These are phyloP conservation scores for Mucor indicus DNA, from an alignment of 371 early-diverging fungal species.

Conservation along the genomic window DNA sequence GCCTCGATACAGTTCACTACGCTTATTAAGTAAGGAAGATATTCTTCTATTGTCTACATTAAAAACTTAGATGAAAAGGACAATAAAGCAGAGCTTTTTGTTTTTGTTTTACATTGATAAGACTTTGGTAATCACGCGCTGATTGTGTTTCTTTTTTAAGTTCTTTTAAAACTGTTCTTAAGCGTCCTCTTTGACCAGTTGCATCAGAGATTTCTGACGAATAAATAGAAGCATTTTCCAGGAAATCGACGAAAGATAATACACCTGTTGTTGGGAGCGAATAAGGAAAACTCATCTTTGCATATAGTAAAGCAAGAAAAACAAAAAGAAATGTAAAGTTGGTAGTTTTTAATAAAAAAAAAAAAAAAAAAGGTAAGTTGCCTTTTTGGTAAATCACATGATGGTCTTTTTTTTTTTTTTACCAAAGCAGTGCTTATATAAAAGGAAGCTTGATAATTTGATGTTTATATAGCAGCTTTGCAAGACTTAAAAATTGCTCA, in stretches of 20 bases:
- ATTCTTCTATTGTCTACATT: constrained; percentile 58
- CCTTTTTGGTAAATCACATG: neutral
- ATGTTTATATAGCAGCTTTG: constrained; percentile 38
- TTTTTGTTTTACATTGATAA: constrained; percentile 34
- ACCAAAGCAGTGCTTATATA: neutral
- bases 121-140: constrained; percentile 49
- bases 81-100: neutral
- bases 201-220: constrained; percentile 59
- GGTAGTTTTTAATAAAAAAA: neutral
- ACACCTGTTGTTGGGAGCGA: constrained; percentile 61
- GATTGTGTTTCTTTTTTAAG: constrained; percentile 51
- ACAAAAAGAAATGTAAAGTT: neutral
- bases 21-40: constrained; percentile 56
- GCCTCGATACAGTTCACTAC: constrained; percentile 53
- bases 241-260: constrained; percentile 57
- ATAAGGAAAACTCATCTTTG: constrained; percentile 55
- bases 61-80: neutral
- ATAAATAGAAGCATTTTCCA: constrained; percentile 36
- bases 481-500: constrained; percentile 48
- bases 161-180: constrained; percentile 55
- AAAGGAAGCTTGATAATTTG: constrained; percentile 12
- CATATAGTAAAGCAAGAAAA: neutral
- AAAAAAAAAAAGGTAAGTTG: neutral
- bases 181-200: constrained; percentile 58
- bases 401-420: neutral